Evolutionary conservation across 495 filamentous ascomycete species (phyloP), one percentile per base, ranked within the genome.

Genomic region (Melanomma pulvis-pyrius): DNA sequence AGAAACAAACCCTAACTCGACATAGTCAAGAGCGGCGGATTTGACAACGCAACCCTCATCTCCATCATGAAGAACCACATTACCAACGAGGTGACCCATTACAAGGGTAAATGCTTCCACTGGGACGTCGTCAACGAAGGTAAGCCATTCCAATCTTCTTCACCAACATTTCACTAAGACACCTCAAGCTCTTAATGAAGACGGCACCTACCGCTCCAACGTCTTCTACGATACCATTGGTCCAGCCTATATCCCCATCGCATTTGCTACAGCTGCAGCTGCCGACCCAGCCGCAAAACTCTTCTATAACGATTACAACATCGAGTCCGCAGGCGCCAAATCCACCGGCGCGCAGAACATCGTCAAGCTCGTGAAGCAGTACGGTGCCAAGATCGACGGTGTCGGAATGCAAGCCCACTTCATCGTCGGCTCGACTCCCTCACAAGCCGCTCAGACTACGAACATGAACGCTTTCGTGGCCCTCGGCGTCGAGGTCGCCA

Each of bases 251-350:
- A 68, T 82, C 54, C 80, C 78, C 13, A 79, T 82, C 55, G 80
- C 80, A 2, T 82, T 88, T 75, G 79, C 79, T 41, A 78, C 81
- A 22, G 82, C 82, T 4, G 79, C 81, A 21, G 78, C 78, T 13
- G 80, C 78, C 3, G 86, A 88, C 69, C 85, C 82, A 0, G 56
- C 72, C 17, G 82, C 83, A 5, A 88, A 89, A 76, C 80, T 89
- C 21, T 89, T 88, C 70, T 87, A 86, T 78, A 89, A 89, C 70
- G 68, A 82, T 65, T 90, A 89, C 77, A 88, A 85, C 76, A 84
- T 87, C 70, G 87, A 89, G 73, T 78, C 71, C 4, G 76, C 79
- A 6, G 79, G 82, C 5, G 65, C 76, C 49, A 84, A 87, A 71
- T 74, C 79, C 34, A 78, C 76, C 0, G 82, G 71, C 5, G 79